Percentiles rank a stretch among this genome's conserved stretches.
Evolutionary conservation across 2,329 filamentous ascomycete genomes (phyloP).

Genomic region (Mycosphaerella sp.): DNA sequence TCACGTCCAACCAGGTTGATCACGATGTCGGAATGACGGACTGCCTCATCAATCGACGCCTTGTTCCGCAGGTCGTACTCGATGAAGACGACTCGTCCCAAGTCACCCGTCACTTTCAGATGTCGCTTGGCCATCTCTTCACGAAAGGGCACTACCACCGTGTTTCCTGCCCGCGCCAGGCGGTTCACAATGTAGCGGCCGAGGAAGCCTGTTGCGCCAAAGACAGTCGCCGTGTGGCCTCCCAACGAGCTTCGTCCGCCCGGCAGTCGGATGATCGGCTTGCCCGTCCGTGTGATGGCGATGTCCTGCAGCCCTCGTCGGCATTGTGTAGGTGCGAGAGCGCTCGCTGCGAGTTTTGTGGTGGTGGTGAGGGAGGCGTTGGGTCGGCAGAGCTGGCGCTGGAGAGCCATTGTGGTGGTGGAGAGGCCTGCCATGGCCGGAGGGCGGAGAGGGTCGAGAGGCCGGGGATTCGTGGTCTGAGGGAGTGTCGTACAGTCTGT

Average conservation of each 20-base stretch:
- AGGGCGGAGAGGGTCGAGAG: conserved; percentile 20
- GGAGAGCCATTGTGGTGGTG: conserved; percentile 30
- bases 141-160: conserved; percentile 84
- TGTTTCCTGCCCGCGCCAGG: conserved; percentile 88
- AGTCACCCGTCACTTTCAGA: conserved; percentile 90
- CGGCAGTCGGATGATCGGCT: conserved; percentile 81
- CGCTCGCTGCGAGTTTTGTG: conserved; percentile 23
- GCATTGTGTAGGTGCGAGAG: conserved; percentile 28
- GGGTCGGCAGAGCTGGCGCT: conserved; percentile 33
- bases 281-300: conserved; percentile 89
- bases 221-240: conserved; percentile 96
- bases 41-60: conserved; percentile 89
- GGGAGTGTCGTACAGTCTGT: conserved; percentile 1
- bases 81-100: conserved; percentile 82
- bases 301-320: conserved; percentile 63
- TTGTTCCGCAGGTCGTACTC: conserved; percentile 96
- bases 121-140: conserved; percentile 98
- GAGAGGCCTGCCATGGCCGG: conserved; percentile 30
- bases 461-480: background rate
- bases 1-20: conserved; percentile 93
- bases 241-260: conserved; percentile 61
- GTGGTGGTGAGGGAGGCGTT: conserved; percentile 23
- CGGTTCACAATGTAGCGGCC: conserved; percentile 97
- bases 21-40: conserved; percentile 93
- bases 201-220: conserved; percentile 92